Conservation (phyloP, 2,329 filamentous ascomycete genomes). For the Thyridium curvatum region DNA sequence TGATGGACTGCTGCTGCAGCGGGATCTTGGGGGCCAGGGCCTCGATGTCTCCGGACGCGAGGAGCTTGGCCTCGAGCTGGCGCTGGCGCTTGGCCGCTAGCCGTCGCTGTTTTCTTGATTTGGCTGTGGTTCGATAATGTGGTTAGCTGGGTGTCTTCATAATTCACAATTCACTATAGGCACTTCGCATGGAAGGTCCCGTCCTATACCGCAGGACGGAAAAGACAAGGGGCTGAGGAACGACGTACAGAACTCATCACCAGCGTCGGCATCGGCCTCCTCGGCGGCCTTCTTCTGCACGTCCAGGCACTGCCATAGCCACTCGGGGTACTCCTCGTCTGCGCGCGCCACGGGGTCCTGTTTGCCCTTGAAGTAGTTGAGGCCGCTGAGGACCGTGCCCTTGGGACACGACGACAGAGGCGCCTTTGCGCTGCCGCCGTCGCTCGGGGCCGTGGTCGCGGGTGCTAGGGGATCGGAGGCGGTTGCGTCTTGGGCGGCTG, state of each 20-base stretch:
- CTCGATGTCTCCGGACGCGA: conserved; percentile 60
- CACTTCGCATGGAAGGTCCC: too few species aligned
- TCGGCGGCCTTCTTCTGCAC: conserved; percentile 46
- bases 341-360: conserved; percentile 66
- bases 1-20: conserved; percentile 70
- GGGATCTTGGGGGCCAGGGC: conserved; percentile 64
- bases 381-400: conserved; percentile 64
- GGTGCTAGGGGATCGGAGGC: conserved; percentile 7
- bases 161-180: too few species aligned
- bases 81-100: conserved; percentile 61
- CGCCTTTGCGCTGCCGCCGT: conserved; percentile 9
- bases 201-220: too few species aligned
- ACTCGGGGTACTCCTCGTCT: conserved; percentile 72
- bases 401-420: conserved; percentile 49
- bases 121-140: too few species aligned
- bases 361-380: conserved; percentile 72
- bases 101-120: conserved; percentile 76
- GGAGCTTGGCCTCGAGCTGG: conserved; percentile 48
- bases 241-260: conserved; percentile 73
- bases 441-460: conserved; percentile 16
- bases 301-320: conserved; percentile 70
- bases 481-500: conserved; percentile 19
- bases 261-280: conserved; percentile 47
- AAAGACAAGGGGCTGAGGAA: not conserved
- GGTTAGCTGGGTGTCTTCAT: too few species aligned